These are phyloP conservation scores for Lipomyces oligophaga DNA, from an alignment of 805 yeast species.

Conservation along the genomic window DNA sequence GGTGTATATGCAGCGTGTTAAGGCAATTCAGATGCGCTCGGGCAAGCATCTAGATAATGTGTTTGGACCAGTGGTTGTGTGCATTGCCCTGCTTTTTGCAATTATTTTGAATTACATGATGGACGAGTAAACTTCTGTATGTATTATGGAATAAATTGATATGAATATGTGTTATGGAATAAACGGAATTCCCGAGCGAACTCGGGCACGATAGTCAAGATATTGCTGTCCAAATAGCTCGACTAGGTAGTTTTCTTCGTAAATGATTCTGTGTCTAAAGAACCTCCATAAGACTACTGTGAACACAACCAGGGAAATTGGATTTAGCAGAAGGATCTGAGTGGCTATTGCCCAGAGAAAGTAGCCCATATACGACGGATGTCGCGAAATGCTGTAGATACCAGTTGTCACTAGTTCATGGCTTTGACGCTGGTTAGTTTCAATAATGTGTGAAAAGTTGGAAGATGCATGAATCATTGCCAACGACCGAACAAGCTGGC, in stretches of 20 bases:
- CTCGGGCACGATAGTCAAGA: constrained; percentile 46
- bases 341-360: constrained; percentile 92
- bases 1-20: constrained; percentile 66
- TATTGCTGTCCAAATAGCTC: constrained; percentile 72
- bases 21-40: constrained; percentile 71
- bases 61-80: constrained; percentile 79
- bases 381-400: constrained; percentile 58
- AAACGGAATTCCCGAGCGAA: constrained; percentile 65
- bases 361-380: constrained; percentile 90
- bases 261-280: constrained; percentile 58
- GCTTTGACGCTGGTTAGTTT: constrained; percentile 43
- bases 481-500: constrained; percentile 64
- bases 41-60: constrained; percentile 87
- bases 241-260: constrained; percentile 65
- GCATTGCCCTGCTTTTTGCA: constrained; percentile 62
- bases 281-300: constrained; percentile 59
- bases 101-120: constrained; percentile 44
- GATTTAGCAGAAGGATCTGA: constrained; percentile 67
- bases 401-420: constrained; percentile 75
- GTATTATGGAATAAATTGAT: too few relatives aligned
- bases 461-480: constrained; percentile 88
- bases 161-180: too few relatives aligned
- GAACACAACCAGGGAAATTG: constrained; percentile 55
- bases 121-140: constrained; percentile 9
- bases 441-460: constrained; percentile 80